Base-by-base conservation (phyloP, 2,329 filamentous ascomycete species). In the Erysiphe pulchra region DNA sequence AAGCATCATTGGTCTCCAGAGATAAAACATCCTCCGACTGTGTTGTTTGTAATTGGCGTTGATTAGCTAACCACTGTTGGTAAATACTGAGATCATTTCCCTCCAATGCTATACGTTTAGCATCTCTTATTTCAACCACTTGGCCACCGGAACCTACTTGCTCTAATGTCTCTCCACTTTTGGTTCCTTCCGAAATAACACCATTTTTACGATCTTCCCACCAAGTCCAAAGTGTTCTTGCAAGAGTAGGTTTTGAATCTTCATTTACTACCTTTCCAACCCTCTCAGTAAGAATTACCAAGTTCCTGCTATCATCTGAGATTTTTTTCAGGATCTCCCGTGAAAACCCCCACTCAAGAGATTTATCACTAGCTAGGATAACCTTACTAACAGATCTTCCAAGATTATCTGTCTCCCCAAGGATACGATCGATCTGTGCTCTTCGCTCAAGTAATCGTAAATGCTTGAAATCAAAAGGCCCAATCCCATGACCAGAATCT, bases 281-380 rank as follows among this genome's bases (percentile, higher is more conserved):
- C 50, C 76, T 73, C 54, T 95, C 86, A 0, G 87, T 94, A 39
- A 98, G 62, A 45, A 98, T 75, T 33, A 98, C 71, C 41, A 95
- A 64, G 58, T 94, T 98, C 38, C 76, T 75, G 1, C 77, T 65
- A 51, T 92, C 80, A 48, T 72, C 69, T 0, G 84, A 84, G 46
- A 98, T 68, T 10, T 70, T 69, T 50, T 72, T 75, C 43, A 98
- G 63, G 0, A 86, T 68, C 45, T 87, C 77, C 55, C 80, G 83
- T 0, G 90, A 92, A 56, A 93, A 92, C 0, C 90, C 90, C 90
- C 90, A 98, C 54, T 93, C 84, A 17, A 95, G 63, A 30, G 82
- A 92, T 3, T 76, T 72, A 58, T 95, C 87, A 53, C 84, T 94
- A 2, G 90, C 86, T 47, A 98, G 67, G 45, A 98, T 90, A 14